These are phyloP conservation scores for Krasilnikovozyma curviuscula DNA, from an alignment of 768 basidiomycete species.

Conservation along the genomic window DNA sequence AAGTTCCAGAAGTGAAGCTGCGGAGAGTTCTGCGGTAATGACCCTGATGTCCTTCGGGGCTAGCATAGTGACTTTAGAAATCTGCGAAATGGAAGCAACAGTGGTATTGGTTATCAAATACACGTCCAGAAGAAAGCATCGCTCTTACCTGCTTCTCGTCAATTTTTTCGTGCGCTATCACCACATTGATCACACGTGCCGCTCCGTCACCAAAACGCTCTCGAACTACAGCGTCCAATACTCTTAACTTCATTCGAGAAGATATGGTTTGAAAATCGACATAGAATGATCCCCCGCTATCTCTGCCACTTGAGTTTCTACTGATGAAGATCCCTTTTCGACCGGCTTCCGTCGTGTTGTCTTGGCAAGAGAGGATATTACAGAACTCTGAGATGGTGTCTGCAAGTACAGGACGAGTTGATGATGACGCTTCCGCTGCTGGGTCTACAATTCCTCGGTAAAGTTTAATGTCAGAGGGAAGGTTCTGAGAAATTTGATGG, in stretches of 20 bases:
- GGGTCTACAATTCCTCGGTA: slow-evolving; percentile 27
- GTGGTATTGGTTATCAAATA: too few species aligned
- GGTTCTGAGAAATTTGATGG: slow-evolving; percentile 15
- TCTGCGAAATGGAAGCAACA: too few species aligned
- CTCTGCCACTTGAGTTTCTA: slow-evolving; percentile 34
- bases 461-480: slow-evolving; percentile 24
- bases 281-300: slow-evolving; percentile 36
- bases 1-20: slow-evolving; percentile 64
- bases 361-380: slow-evolving; percentile 56
- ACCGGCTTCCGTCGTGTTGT: slow-evolving; percentile 60
- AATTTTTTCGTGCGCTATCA: slow-evolving; percentile 70
- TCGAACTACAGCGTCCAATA: slow-evolving; percentile 57
- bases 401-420: slow-evolving; percentile 31
- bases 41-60: slow-evolving; percentile 68
- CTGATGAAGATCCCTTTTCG: slow-evolving; percentile 53
- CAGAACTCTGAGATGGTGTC: slow-evolving; percentile 58
- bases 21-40: slow-evolving; percentile 54
- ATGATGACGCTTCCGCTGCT: slow-evolving; percentile 38
- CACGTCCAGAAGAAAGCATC: slow-evolving; percentile 1
- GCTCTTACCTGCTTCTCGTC: slow-evolving; percentile 71
- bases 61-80: slow-evolving; percentile 86
- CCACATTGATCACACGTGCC: slow-evolving; percentile 57
- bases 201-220: slow-evolving; percentile 70
- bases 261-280: slow-evolving; percentile 62
- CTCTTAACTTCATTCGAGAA: slow-evolving; percentile 43